Evolutionary conservation across 2,329 filamentous ascomycete genomes (phyloP).

Genomic region (Helminthosporium solani): DNA sequence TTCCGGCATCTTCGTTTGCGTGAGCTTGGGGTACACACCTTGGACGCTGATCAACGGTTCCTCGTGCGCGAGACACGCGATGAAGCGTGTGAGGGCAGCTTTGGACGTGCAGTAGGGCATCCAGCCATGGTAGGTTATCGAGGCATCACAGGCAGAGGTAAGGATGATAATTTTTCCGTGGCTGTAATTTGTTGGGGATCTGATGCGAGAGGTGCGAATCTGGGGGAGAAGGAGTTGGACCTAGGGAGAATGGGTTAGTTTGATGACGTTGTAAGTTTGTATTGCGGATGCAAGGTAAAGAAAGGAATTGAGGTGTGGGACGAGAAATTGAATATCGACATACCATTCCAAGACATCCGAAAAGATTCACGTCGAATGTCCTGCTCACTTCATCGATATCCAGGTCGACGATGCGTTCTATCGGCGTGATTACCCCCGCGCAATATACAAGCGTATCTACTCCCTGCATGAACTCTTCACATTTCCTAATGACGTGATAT

Average conservation of each 20-base stretch:
- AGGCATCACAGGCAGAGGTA: constrained; percentile 22
- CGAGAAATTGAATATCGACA: not conserved
- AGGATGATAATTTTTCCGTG: constrained; percentile 23
- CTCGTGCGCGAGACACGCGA: constrained; percentile 27
- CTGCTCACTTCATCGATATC: constrained; percentile 18
- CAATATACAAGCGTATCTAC: constrained; percentile 28
- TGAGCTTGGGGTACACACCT: constrained; percentile 28
- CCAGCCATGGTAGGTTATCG: constrained; percentile 26
- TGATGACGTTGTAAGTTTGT: too few species aligned
- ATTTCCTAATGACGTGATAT: constrained; percentile 13
- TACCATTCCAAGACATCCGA: constrained; percentile 29
- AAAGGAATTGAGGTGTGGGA: not conserved
- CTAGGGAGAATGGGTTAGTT: constrained; percentile 5
- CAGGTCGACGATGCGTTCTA: constrained; percentile 21
- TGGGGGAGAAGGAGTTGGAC: constrained; percentile 21
- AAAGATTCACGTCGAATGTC: constrained; percentile 27
- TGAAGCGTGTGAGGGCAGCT: constrained; percentile 27
- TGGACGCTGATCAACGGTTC: constrained; percentile 22
- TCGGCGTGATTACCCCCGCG: constrained; percentile 25
- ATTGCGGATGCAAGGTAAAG: not conserved
- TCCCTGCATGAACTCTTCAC: constrained; percentile 14
- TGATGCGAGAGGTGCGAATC: constrained; percentile 15
- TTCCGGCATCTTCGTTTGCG: constrained; percentile 28
- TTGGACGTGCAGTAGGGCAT: constrained; percentile 28
- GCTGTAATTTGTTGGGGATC: constrained; percentile 18